Conservation (phyloP, 2,329 filamentous ascomycete species). For the Calycina marina region DNA sequence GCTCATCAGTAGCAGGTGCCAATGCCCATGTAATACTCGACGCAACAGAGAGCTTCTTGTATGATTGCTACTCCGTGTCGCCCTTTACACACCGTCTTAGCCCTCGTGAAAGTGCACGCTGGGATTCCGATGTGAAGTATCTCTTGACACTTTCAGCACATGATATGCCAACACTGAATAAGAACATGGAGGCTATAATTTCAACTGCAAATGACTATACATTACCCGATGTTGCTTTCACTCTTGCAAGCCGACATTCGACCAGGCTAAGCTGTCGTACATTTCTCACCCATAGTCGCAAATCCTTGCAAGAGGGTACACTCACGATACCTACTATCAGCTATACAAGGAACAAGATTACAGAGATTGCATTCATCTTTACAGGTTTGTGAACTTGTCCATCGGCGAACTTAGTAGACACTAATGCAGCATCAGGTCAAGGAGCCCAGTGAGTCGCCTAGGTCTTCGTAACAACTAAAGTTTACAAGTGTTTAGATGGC, state of each 20-base stretch:
- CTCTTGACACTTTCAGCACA: background rate
- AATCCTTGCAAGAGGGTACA: background rate
- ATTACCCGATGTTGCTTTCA: background rate
- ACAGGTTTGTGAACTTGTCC: background rate
- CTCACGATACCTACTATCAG: background rate
- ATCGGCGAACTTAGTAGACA: background rate
- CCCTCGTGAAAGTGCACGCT: background rate
- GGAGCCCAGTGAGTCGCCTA: background rate
- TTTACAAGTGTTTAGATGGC: background rate
- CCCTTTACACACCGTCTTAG: background rate
- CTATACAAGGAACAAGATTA: background rate
- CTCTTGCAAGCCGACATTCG: background rate
- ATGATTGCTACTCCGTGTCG: background rate
- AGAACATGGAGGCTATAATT: background rate
- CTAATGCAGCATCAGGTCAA: background rate
- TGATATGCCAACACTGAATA: background rate
- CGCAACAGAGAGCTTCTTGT: background rate
- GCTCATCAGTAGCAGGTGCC: background rate
- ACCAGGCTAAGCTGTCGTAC: background rate
- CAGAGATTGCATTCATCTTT: background rate
- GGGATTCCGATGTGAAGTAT: background rate
- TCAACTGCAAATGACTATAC: background rate
- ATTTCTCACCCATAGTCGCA: background rate
- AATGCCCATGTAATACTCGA: slow-evolving; percentile 1
- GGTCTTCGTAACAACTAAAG: too few relatives aligned